Evolutionary conservation across 352 stramenopile species (phyloP).

Genomic region (Globisporangium orthogonon): DNA sequence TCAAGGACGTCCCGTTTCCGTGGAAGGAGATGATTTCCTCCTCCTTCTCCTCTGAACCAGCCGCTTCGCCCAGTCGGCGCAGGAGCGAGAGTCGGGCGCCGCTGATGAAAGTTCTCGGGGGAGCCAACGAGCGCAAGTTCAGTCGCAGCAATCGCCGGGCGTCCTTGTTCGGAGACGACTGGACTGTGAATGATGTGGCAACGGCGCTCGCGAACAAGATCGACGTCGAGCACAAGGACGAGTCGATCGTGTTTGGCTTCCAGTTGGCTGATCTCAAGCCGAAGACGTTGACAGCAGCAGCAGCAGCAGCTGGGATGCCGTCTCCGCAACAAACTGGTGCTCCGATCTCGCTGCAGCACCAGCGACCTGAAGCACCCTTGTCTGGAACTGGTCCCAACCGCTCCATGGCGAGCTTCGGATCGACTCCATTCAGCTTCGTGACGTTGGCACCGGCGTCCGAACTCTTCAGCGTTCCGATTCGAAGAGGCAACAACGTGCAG

Average conservation of each 20-base stretch:
- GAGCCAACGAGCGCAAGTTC: background rate
- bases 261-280: background rate
- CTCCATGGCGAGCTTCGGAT: background rate
- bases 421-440: background rate
- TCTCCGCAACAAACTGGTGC: background rate
- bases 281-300: background rate
- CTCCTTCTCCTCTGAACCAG: background rate
- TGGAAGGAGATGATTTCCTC: slow-evolving; percentile 9
- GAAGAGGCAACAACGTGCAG: background rate
- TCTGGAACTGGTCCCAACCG: background rate
- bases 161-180: slow-evolving; percentile 3
- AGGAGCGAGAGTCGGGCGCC: background rate
- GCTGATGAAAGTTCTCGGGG: background rate
- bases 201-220: slow-evolving; percentile 1
- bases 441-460: background rate
- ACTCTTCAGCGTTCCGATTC: background rate
- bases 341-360: background rate
- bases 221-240: slow-evolving; percentile 1
- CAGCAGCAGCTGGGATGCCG: too few relatives aligned
- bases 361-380: background rate
- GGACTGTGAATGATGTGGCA: slow-evolving; percentile 2
- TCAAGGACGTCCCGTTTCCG: slow-evolving; percentile 13
- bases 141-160: slow-evolving; percentile 3
- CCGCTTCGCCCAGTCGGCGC: background rate
- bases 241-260: slow-evolving; percentile 6